Percentiles rank a stretch among this genome's conserved stretches.
Evolutionary conservation across 2,329 filamentous ascomycete species (phyloP).

Genomic region (Ramularia endophylla): DNA sequence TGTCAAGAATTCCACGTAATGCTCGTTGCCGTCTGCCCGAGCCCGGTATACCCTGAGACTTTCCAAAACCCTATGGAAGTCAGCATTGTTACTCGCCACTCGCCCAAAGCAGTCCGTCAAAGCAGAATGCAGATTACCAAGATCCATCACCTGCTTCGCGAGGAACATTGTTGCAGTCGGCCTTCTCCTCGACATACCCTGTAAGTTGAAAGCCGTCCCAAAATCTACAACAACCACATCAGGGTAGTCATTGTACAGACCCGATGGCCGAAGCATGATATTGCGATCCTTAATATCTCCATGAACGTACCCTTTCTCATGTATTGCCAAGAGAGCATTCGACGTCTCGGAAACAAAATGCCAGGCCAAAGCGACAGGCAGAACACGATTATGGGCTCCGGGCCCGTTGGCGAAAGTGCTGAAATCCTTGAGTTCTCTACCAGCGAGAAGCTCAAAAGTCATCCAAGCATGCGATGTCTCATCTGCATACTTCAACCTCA

Average conservation of each 20-base stretch:
- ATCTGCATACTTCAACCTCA: neutral
- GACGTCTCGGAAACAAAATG: neutral
- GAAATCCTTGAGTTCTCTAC: neutral
- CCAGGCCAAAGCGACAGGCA: neutral
- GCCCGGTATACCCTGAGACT: too few relatives aligned
- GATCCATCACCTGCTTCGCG: too few relatives aligned
- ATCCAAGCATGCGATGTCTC: neutral
- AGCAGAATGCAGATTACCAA: too few relatives aligned
- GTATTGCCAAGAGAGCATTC: neutral
- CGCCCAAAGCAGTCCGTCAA: too few relatives aligned
- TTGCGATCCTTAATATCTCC: neutral
- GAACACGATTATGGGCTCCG: neutral
- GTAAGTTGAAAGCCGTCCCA: neutral
- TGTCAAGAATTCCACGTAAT: neutral
- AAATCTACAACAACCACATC: slow-evolving; percentile 1
- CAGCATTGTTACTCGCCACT: too few relatives aligned
- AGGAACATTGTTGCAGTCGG: too few relatives aligned
- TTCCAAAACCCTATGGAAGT: too few relatives aligned
- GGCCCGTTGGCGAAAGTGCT: neutral
- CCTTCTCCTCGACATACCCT: too few relatives aligned
- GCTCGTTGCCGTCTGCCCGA: neutral
- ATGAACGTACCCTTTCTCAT: neutral
- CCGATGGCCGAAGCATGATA: neutral
- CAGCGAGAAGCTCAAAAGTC: neutral
- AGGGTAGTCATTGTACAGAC: neutral